These are phyloP conservation scores for Millerozyma acaciae DNA, from an alignment of 805 yeast species.

Conservation along the genomic window DNA sequence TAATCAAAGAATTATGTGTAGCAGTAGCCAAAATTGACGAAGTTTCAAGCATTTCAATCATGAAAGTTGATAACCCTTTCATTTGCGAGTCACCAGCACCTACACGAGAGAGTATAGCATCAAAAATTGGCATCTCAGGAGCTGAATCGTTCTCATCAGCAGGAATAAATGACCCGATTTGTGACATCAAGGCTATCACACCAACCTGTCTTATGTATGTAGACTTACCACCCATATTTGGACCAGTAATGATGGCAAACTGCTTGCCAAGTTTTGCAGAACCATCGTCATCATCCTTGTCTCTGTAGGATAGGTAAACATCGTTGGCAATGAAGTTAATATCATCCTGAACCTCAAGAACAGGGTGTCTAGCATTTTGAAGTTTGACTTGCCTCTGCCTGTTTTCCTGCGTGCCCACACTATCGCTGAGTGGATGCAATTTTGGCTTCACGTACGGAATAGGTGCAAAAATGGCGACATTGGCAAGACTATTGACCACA, in stretches of 20 bases:
- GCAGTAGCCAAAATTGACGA: conserved; percentile 81
- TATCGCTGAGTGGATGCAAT: conserved; percentile 50
- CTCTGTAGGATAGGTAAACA: conserved; percentile 59
- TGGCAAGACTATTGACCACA: conserved; percentile 82
- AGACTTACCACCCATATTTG: conserved; percentile 97
- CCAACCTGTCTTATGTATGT: conserved; percentile 90
- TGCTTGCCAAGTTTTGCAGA: conserved; percentile 39
- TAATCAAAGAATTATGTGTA: conserved; percentile 71
- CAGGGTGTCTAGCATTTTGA: conserved; percentile 87
- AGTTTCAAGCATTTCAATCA: conserved; percentile 92
- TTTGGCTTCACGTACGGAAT: conserved; percentile 73
- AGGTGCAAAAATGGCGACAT: conserved; percentile 74
- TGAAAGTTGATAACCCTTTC: conserved; percentile 92
- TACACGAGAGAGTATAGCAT: conserved; percentile 91
- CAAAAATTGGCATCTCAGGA: conserved; percentile 81
- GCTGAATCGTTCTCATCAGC: conserved; percentile 33
- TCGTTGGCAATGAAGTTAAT: conserved; percentile 90
- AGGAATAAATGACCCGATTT: conserved; percentile 88
- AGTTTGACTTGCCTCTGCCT: conserved; percentile 48
- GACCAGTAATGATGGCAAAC: conserved; percentile 87
- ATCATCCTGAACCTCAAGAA: conserved; percentile 89
- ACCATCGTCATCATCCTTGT: conserved; percentile 21
- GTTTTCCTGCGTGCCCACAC: conserved; percentile 17
- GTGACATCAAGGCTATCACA: conserved; percentile 81
- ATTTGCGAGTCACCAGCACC: conserved; percentile 98